Evolutionary conservation across 2,329 filamentous ascomycete species (phyloP), one percentile per base, ranked within the genome.

Genomic region (Chaetomium olivaceum): DNA sequence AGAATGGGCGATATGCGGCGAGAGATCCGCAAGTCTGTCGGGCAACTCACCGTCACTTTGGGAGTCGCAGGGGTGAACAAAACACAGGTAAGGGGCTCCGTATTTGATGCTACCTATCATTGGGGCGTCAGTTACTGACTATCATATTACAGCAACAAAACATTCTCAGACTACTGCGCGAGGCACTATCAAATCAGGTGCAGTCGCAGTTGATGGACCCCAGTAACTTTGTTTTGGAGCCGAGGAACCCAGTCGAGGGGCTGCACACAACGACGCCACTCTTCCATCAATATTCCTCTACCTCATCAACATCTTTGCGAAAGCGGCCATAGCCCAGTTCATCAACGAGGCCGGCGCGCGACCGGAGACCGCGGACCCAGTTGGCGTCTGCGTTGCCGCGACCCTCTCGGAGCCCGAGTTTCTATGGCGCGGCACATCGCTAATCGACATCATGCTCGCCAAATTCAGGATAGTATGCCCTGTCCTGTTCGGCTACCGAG

Each of bases 391-490:
- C 11, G 82, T 87, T 0, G 89, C 88, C 11, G 85, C 87, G 67
- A 83, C 92, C 27, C 92, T 93, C 73, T 87, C 90, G 1, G 82
- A 85, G 55, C 80, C 84, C 1, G 80, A 84, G 5, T 88, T 91
- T 72, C 79, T 83, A 58, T 89, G 87, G 81, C 83, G 87, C 58
- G 88, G 86, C n/a, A 78, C 83, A 54, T 82, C 87, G 0, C 81
- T 95, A 69, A 88, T 91, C 62, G 91, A 93, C 73, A 88, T 95
- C 59, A 77, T 95, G 4, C 84, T 93, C 73, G 89, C 93, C 62
- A 97, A 98, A 77, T 91, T 91, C 73, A 88, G 93, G 66, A 82
- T 91, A 19, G 83, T 87, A 3, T 96, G 92, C 72, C 94, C 95
- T 0, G 89, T 93, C 1, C 81, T 99, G 0, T 98, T 96, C 75